phyloP scores from a whole-genome alignment of 306 rosid genomes.

The Rosa persica region DNA sequence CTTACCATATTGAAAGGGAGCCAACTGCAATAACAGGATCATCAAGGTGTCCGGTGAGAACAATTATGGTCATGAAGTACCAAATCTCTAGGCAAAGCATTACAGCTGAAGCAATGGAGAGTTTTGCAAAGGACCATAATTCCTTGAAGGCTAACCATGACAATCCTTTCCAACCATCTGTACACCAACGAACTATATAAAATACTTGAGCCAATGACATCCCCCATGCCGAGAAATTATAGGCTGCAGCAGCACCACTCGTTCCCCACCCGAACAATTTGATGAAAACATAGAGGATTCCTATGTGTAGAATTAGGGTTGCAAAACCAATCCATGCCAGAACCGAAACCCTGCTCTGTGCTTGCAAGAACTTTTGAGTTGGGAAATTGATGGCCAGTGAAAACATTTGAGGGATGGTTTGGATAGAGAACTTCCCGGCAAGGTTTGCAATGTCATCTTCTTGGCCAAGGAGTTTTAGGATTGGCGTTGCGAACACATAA shows the following conservation, averaged over 20 bases:
- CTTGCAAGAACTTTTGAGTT: constrained; percentile 85
- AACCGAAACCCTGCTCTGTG: constrained; percentile 73
- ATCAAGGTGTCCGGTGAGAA: constrained; percentile 93
- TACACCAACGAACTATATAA: constrained; percentile 78
- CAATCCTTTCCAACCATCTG: constrained; percentile 83
- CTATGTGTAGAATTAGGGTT: constrained; percentile 41
- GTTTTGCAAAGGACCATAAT: constrained; percentile 72
- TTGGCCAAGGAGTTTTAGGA: constrained; percentile 81
- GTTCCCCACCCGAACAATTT: constrained; percentile 69
- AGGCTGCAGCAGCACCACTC: constrained; percentile 79
- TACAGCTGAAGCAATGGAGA: constrained; percentile 86
- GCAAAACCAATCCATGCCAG: constrained; percentile 82
- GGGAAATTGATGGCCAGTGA: constrained; percentile 84
- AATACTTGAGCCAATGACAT: constrained; percentile 64
- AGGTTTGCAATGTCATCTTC: constrained; percentile 59
- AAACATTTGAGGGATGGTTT: constrained; percentile 88
- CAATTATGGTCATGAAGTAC: constrained; percentile 96
- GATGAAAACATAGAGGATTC: constrained; percentile 50
- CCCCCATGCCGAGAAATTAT: constrained; percentile 68
- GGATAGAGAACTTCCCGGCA: constrained; percentile 78
- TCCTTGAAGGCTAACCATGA: constrained; percentile 86
- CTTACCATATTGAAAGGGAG: constrained; percentile 92
- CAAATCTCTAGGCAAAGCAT: constrained; percentile 97
- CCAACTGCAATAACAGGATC: constrained; percentile 90
- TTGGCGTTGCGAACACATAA: constrained; percentile 56